A percentile compares a stretch with the other conserved stretches of the same genome.
phyloP scores from a whole-genome alignment of 208 protist genomes.

The Tritrichomonas foetus region DNA sequence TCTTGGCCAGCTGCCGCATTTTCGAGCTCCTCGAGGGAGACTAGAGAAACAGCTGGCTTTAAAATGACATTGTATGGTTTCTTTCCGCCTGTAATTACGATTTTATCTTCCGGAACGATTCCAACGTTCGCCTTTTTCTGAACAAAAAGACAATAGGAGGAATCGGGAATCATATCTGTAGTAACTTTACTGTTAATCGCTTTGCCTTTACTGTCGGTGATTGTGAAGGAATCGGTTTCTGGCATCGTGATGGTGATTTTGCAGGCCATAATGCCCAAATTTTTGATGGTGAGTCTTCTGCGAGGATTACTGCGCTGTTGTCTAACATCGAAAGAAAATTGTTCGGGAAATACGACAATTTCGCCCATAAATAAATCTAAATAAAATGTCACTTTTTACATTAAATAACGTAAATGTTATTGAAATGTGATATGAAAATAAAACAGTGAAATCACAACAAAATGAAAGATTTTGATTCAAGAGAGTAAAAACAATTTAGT shows the following conservation, averaged over 20 bases:
- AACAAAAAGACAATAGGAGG: neutral
- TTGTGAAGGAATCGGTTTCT: neutral
- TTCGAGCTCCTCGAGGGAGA: neutral
- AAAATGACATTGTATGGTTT: neutral
- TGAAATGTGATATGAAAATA: no score
- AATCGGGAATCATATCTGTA: neutral
- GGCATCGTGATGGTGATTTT: neutral
- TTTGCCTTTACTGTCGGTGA: neutral
- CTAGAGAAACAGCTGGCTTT: constrained; percentile 1
- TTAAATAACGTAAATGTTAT: no score
- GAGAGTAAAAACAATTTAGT: no score
- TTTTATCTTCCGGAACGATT: constrained; percentile 16
- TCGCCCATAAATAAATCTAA: neutral
- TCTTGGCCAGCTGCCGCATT: neutral
- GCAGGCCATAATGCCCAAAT: neutral
- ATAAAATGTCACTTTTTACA: no score
- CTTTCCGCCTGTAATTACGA: neutral
- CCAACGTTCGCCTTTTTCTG: neutral
- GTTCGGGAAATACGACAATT: constrained; percentile 35
- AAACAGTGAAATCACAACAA: no score
- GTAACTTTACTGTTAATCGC: neutral
- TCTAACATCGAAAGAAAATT: constrained; percentile 32
- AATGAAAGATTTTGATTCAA: no score
- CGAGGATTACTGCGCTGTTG: neutral
- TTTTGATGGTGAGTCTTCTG: neutral